Percentiles rank a stretch among this genome's conserved stretches.
phyloP scores from a whole-genome alignment of 139 green algal genomes.

The Diplosphaera chodatii region DNA sequence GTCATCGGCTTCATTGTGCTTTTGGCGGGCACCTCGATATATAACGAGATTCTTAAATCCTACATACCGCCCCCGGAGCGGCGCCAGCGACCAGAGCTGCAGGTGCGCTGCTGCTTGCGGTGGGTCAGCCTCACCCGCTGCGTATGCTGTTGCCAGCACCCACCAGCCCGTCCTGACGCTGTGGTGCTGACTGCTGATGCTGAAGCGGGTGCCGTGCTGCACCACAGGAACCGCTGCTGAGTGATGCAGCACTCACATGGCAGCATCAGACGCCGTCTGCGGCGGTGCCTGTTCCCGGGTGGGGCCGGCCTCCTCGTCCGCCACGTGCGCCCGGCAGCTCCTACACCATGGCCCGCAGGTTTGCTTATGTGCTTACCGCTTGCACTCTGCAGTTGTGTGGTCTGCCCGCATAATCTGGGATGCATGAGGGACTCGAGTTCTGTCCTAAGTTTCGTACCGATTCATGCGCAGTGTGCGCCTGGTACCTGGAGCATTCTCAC shows the following conservation, averaged over 20 bases:
- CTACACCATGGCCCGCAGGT: not conserved
- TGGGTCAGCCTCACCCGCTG: no score
- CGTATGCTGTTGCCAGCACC: no score
- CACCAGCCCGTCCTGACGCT: no score
- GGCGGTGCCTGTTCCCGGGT: not conserved
- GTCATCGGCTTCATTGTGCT: constrained; percentile 75
- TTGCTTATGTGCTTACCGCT: no score
- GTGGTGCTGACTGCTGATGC: no score
- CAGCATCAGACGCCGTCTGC: not conserved
- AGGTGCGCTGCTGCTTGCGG: no score
- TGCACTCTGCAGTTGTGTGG: no score
- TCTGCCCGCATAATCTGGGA: no score
- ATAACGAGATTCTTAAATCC: constrained; percentile 68
- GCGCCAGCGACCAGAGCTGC: not conserved
- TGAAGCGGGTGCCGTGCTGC: not conserved
- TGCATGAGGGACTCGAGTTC: no score
- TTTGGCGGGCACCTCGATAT: constrained; percentile 60
- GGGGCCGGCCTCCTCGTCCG: no score
- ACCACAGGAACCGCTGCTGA: not conserved
- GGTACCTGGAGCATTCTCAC: not conserved
- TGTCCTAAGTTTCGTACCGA: no score
- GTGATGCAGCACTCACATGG: not conserved
- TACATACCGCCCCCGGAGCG: not conserved
- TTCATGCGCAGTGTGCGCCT: not conserved
- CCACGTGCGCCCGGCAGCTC: not conserved